These are phyloP conservation scores for Debaryomyces udenii DNA, from an alignment of 1,139 yeast species.

Conservation along the genomic window DNA sequence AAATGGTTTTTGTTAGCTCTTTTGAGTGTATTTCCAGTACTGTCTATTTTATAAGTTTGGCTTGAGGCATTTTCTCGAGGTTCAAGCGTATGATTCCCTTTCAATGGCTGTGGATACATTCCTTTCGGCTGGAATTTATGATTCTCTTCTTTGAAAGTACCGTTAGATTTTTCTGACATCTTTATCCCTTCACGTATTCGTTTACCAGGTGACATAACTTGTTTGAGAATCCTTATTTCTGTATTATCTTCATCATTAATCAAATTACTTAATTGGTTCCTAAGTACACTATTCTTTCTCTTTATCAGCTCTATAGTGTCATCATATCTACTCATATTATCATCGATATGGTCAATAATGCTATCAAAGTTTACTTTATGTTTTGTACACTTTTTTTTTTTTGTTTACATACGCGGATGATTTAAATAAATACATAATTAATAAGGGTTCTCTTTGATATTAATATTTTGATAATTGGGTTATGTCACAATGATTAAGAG, in stretches of 20 bases:
- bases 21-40: background rate
- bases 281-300: conserved; percentile 12
- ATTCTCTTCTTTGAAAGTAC: no score
- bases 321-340: conserved; percentile 8
- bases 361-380: background rate
- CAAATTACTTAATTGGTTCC: conserved; percentile 12
- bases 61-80: conserved; percentile 9
- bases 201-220: conserved; percentile 9
- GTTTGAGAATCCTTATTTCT: conserved; percentile 13
- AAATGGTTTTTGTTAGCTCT: conserved; percentile 9
- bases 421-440: conserved; percentile 4
- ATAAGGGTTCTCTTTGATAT: background rate
- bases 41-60: background rate
- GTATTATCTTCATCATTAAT: conserved; percentile 15
- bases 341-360: background rate
- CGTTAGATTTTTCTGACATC: background rate
- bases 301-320: conserved; percentile 12
- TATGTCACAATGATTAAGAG: conserved; percentile 4
- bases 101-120: background rate
- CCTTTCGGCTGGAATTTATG: background rate
- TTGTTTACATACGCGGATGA: conserved; percentile 9
- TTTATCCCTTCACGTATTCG: conserved; percentile 1
- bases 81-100: background rate
- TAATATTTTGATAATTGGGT: background rate
- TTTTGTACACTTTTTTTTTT: conserved; percentile 8